phyloP scores from a whole-genome alignment of 805 yeast species.

The Candida khao-thaluensis region DNA sequence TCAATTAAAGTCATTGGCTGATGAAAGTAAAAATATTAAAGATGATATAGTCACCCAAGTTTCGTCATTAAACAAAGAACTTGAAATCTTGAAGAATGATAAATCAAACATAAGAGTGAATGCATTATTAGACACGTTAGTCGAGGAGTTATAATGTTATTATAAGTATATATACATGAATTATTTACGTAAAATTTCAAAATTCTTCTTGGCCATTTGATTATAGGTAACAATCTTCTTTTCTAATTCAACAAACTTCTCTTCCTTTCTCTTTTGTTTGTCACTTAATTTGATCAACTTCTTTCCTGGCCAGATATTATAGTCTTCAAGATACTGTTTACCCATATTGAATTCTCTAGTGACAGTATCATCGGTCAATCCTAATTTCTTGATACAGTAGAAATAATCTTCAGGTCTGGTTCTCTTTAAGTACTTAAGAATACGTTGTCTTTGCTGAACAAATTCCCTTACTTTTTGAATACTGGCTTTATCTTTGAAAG shows the following conservation, averaged over 20 bases:
- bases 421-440: slow-evolving; percentile 77
- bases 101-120: slow-evolving; percentile 23
- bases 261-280: slow-evolving; percentile 31
- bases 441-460: slow-evolving; percentile 86
- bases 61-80: slow-evolving; percentile 21
- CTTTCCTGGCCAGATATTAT: slow-evolving; percentile 74
- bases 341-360: slow-evolving; percentile 80
- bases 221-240: slow-evolving; percentile 41
- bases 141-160: slow-evolving; percentile 11
- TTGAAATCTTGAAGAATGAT: slow-evolving; percentile 19
- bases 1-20: slow-evolving; percentile 21
- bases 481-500: slow-evolving; percentile 71
- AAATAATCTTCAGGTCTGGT: slow-evolving; percentile 79
- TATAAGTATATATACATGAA: background rate
- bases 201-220: slow-evolving; percentile 37
- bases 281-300: slow-evolving; percentile 51
- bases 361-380: slow-evolving; percentile 77
- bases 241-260: slow-evolving; percentile 31
- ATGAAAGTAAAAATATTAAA: slow-evolving; percentile 22
- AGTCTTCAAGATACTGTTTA: slow-evolving; percentile 74
- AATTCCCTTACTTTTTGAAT: slow-evolving; percentile 72
- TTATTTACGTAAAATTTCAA: slow-evolving; percentile 16
- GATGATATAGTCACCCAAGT: slow-evolving; percentile 22
- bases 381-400: slow-evolving; percentile 83
- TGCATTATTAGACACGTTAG: slow-evolving; percentile 21